Evolutionary conservation across 169 alveolate genomes (phyloP), one percentile per base, ranked within the genome.

Genomic region (Eimeria maxima): DNA sequence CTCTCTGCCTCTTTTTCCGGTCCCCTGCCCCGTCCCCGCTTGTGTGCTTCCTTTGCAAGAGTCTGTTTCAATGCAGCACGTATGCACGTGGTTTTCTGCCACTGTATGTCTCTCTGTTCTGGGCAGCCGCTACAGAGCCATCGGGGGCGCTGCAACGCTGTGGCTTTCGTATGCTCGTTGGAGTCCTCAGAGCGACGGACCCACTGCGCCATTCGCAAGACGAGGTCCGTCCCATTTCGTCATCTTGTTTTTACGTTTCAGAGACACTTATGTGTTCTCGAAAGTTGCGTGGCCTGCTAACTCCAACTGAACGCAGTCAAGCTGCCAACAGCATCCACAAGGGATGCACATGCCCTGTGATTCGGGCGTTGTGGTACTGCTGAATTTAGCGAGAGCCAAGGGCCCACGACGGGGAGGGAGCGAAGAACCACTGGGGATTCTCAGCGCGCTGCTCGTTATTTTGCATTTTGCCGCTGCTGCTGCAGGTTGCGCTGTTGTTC

Each of bases 131-230:
- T 38, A 33, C 69, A 29, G 91, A 83, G 91, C 91, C 91, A 16
- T 83, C 91, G 47, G 91, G 91, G 10, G 91, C 91, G 18, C 44
- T 83, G 55, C 91, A 83, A 55, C 91, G 91, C 71, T 53, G 91
- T 33, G 91, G 91, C 74, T 57, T 83, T 18, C 91, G 91, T 11
- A 29, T 83, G 91, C 18, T 83, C 33, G 33, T 29, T 57, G 91
- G 91, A n/a, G 65, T 55, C 71, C 67, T 83, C 73, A 50, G 91
- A 55, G 91, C 91, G 55, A 63, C 91, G 50, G 91, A 83, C 73
- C 91, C 91, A 16, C 55, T 83, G 60, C 91, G 91, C 55, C 91
- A 83, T n/a, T 47, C 88, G 45, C 91, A 83, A 27, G 73, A 83
- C 5, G 74, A 83, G 91, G 91, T 83, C n/a, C 50, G 81, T 10